These are phyloP conservation scores for Euphorbia peplus DNA, from an alignment of 345 rosid species.

Conservation along the genomic window DNA sequence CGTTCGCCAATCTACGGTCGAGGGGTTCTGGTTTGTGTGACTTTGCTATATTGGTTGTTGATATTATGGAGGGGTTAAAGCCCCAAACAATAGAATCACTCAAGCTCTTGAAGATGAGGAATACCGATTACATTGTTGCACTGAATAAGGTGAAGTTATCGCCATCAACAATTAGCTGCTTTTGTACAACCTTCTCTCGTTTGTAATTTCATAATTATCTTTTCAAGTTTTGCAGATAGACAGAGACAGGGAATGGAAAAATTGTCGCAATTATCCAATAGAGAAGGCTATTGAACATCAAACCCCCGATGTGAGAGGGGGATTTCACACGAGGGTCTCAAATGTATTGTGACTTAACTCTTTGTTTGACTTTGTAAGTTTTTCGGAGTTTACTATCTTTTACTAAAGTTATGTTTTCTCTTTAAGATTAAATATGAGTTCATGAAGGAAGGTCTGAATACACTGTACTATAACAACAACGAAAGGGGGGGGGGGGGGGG, in stretches of 20 bases:
- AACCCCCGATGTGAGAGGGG: no score
- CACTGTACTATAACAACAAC: conserved; percentile 82
- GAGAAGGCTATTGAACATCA: no score
- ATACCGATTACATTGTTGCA: neutral
- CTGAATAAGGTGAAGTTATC: no score
- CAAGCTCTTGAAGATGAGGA: neutral
- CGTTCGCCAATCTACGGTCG: no score
- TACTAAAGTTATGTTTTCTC: conserved; percentile 1
- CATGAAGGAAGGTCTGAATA: conserved; percentile 85
- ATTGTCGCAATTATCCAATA: neutral
- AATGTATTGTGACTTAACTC: no score
- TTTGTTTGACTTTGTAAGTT: no score
- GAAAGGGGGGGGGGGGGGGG: conserved; percentile 84
- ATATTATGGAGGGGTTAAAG: no score
- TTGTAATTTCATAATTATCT: neutral
- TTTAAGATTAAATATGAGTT: conserved; percentile 65
- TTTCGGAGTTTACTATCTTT: neutral
- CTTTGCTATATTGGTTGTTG: conserved; percentile 58
- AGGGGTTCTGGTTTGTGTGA: no score
- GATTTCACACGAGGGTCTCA: no score
- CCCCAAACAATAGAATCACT: neutral
- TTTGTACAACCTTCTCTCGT: neutral
- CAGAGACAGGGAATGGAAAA: neutral
- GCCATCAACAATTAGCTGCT: no score
- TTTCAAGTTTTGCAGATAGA: neutral